phyloP scores from a whole-genome alignment of 805 yeast genomes.

The Yamadazyma akitaensis region DNA sequence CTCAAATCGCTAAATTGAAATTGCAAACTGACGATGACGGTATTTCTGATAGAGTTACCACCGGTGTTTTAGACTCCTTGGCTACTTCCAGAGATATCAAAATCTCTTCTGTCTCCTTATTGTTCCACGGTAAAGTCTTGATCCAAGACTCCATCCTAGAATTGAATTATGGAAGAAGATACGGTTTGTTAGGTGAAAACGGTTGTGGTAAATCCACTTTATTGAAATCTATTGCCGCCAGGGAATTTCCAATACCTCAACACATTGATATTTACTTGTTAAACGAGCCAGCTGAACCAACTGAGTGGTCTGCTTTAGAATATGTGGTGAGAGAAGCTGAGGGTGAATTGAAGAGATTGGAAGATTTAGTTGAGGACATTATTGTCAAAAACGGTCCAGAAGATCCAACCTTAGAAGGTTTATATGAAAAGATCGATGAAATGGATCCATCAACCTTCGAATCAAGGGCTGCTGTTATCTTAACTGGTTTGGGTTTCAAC shows the following conservation, averaged over 20 bases:
- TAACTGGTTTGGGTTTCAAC: constrained; percentile 97
- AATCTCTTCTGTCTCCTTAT: constrained; percentile 80
- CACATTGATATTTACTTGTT: constrained; percentile 85
- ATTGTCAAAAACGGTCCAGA: constrained; percentile 94
- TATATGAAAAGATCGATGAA: constrained; percentile 92
- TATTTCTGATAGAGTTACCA: constrained; percentile 92
- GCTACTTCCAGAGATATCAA: constrained; percentile 92
- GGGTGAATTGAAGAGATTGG: constrained; percentile 83
- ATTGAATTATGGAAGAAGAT: constrained; percentile 95
- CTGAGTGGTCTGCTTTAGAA: constrained; percentile 88
- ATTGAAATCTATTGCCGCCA: constrained; percentile 87
- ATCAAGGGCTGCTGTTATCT: constrained; percentile 90
- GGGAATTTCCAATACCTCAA: constrained; percentile 95
- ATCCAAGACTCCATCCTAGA: constrained; percentile 90
- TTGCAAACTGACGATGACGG: constrained; percentile 94
- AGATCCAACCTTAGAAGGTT: constrained; percentile 74
- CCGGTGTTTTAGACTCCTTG: constrained; percentile 92
- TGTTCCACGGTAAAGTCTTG: constrained; percentile 96
- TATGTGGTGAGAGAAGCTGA: constrained; percentile 98
- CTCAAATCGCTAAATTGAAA: constrained; percentile 80
- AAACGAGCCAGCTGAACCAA: constrained; percentile 97
- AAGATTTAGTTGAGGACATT: constrained; percentile 84
- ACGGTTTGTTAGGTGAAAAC: constrained; percentile 96
- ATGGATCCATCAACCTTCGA: constrained; percentile 97
- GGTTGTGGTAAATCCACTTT: constrained; percentile 99